Percentiles rank a stretch among this genome's conserved stretches.
phyloP scores from a whole-genome alignment of 1,284 basidiomycete genomes.

The Naganishia liquefaciens region DNA sequence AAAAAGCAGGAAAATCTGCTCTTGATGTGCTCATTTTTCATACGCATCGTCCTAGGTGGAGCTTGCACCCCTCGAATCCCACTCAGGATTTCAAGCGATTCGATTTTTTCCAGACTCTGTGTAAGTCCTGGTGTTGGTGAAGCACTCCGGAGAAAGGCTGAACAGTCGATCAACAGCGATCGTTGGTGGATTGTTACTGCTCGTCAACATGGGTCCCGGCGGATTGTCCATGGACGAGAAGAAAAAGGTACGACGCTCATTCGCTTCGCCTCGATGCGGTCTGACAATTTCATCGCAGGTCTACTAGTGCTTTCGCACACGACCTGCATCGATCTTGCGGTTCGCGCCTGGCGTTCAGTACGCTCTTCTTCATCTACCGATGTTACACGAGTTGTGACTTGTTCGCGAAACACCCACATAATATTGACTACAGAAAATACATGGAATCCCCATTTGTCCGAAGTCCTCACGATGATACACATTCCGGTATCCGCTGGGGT shows the following conservation, averaged over 20 bases:
- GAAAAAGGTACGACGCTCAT: conserved; percentile 71
- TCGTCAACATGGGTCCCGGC: conserved; percentile 98
- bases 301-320: no score
- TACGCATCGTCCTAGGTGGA: conserved; percentile 61
- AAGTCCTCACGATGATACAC: no score
- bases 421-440: not conserved
- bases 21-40: not conserved
- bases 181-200: conserved; percentile 92
- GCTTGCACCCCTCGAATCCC: conserved; percentile 86
- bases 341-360: no score
- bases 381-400: not conserved
- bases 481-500: no score
- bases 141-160: conserved; percentile 7
- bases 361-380: no score
- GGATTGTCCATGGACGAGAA: conserved; percentile 98
- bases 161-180: conserved; percentile 62
- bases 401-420: not conserved
- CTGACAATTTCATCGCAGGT: not conserved
- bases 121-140: conserved; percentile 57
- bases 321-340: no score
- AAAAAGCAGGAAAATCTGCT: not conserved
- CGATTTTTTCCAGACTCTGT: conserved; percentile 63
- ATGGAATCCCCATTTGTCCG: no score
- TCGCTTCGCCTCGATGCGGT: not conserved
- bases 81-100: conserved; percentile 96